These are phyloP conservation scores for Fusarium phyllophilum DNA, from an alignment of 2,329 filamentous ascomycete genomes.

Conservation along the genomic window DNA sequence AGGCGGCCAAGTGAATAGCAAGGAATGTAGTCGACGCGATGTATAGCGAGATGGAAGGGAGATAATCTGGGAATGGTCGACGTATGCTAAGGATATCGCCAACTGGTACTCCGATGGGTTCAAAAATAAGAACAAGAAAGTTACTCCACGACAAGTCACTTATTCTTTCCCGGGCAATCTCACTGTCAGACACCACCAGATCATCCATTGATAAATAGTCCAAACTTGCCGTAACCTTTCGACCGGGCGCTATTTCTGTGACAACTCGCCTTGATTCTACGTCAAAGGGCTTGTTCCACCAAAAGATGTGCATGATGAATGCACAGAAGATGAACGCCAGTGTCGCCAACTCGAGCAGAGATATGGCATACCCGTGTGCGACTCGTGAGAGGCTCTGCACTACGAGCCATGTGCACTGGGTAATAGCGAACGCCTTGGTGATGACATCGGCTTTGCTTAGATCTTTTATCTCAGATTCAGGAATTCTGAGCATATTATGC, in stretches of 20 bases:
- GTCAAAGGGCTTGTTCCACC: background rate
- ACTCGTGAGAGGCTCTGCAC: background rate
- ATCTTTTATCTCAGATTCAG: fast-evolving
- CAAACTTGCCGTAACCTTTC: too few species aligned
- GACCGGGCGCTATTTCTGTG: fast-evolving
- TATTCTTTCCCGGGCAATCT: background rate
- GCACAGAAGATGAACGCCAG: background rate
- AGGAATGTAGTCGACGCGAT: background rate
- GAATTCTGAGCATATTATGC: background rate
- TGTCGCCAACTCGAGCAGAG: fast-evolving
- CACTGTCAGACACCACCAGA: too few species aligned
- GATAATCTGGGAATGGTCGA: too few species aligned
- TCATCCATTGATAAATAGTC: too few species aligned
- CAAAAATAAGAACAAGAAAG: too few species aligned
- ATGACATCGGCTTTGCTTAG: background rate
- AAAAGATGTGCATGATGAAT: background rate
- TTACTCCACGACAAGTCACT: too few species aligned
- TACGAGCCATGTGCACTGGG: background rate
- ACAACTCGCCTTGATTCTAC: background rate
- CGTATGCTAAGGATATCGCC: too few species aligned
- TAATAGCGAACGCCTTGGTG: background rate
- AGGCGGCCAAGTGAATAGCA: fast-evolving
- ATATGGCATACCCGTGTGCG: fast-evolving
- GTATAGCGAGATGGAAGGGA: background rate
- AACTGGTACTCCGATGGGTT: too few species aligned